Evolutionary conservation across 2,329 filamentous ascomycete species (phyloP).

Genomic region (Lecanicillium sp.): DNA sequence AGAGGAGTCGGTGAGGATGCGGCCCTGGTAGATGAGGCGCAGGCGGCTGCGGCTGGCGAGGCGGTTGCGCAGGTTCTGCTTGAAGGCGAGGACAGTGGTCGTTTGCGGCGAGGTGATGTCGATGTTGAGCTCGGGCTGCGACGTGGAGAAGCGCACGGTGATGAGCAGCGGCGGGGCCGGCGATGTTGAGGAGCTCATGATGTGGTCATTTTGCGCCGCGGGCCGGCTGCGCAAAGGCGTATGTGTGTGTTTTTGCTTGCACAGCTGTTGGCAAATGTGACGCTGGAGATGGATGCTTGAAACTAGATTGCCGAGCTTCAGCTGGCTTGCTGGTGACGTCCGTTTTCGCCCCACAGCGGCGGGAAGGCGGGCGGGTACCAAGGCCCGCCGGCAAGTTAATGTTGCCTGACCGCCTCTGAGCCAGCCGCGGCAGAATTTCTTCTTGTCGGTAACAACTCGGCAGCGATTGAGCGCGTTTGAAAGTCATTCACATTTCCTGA

Average conservation of each 20-base stretch:
- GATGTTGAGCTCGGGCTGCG: slow-evolving; percentile 75
- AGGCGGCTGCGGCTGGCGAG: slow-evolving; percentile 65
- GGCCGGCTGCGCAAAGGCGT: not conserved
- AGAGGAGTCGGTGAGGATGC: slow-evolving; percentile 68
- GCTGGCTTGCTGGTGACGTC: not conserved
- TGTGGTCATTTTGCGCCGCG: slow-evolving; percentile 15
- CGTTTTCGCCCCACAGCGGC: no score
- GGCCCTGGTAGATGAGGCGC: slow-evolving; percentile 84
- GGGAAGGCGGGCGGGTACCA: no score
- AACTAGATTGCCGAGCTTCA: not conserved
- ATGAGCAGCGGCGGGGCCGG: slow-evolving; percentile 52
- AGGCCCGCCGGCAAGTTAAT: not conserved
- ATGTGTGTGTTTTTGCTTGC: not conserved
- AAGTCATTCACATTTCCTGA: no score
- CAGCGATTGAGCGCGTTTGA: not conserved
- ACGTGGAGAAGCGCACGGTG: slow-evolving; percentile 83
- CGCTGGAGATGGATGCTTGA: no score
- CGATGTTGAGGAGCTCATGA: slow-evolving; percentile 15
- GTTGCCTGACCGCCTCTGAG: slow-evolving; percentile 8
- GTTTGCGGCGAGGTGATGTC: slow-evolving; percentile 60
- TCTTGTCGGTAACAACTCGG: not conserved
- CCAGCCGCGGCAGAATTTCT: slow-evolving; percentile 11
- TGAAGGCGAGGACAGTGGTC: slow-evolving; percentile 71
- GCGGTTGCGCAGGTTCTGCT: slow-evolving; percentile 69
- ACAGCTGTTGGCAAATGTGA: no score